Conservation (phyloP, 495 filamentous ascomycete genomes). For the Durotheca rogersii region DNA sequence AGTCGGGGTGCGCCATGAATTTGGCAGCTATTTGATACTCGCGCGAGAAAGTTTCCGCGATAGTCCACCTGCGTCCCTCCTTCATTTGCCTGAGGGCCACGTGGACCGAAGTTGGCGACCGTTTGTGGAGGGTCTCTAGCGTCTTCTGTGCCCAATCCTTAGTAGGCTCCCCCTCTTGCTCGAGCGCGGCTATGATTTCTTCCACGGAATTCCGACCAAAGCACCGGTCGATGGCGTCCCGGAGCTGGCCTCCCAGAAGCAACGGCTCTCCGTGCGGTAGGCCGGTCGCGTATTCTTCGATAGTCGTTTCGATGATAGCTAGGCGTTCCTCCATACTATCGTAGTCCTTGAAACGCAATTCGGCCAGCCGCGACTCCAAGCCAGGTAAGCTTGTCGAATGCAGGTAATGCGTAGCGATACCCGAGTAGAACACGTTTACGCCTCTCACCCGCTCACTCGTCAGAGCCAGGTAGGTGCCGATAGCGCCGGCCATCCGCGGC, state of each 20-base stretch:
- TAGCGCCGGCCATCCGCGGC: conserved; percentile 75
- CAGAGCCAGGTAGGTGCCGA: conserved; percentile 88
- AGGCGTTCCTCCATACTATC: conserved; percentile 60
- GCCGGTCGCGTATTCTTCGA: conserved; percentile 86
- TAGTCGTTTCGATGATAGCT: conserved; percentile 74
- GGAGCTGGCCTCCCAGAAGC: conserved; percentile 60
- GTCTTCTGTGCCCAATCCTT: conserved; percentile 75
- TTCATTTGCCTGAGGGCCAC: conserved; percentile 82
- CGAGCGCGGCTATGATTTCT: conserved; percentile 67
- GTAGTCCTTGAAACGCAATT: conserved; percentile 82
- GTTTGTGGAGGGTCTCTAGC: conserved; percentile 63
- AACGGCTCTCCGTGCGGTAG: conserved; percentile 71
- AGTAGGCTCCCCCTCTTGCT: conserved; percentile 53
- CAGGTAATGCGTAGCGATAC: conserved; percentile 90
- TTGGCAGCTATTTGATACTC: conserved; percentile 76
- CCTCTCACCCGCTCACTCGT: conserved; percentile 81
- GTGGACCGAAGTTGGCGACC: conserved; percentile 80
- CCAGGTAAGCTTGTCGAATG: conserved; percentile 80
- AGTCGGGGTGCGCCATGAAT: conserved; percentile 89
- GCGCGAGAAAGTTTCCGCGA: conserved; percentile 75
- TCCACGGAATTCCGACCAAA: conserved; percentile 66
- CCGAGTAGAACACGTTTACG: conserved; percentile 77
- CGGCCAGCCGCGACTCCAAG: conserved; percentile 81
- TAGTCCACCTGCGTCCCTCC: conserved; percentile 70
- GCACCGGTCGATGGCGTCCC: conserved; percentile 81